These are phyloP conservation scores for Teunomyces barrocoloradensis DNA, from an alignment of 805 yeast genomes.

Conservation along the genomic window DNA sequence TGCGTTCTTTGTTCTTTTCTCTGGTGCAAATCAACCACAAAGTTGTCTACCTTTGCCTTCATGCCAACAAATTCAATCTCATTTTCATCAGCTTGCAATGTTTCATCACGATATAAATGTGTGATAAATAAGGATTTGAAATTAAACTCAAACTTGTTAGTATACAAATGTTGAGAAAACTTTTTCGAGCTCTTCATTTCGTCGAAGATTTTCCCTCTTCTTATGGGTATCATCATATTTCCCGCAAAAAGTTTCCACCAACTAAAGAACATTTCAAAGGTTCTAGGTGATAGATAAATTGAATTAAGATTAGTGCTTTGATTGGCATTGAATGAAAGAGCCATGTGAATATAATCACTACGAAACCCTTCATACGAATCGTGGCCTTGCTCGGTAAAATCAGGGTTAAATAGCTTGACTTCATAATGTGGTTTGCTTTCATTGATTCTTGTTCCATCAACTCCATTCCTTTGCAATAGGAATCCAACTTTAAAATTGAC, in stretches of 20 bases:
- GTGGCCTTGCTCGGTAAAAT: conserved; percentile 36
- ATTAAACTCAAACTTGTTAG: conserved; percentile 76
- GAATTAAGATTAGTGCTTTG: conserved; percentile 54
- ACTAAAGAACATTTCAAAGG: conserved; percentile 61
- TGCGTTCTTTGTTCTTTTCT: conserved; percentile 35
- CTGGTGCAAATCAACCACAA: conserved; percentile 41
- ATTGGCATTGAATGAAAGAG: conserved; percentile 37
- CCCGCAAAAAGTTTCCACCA: conserved; percentile 93
- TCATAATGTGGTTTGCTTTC: conserved; percentile 60
- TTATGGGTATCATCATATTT: conserved; percentile 72
- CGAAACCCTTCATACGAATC: conserved; percentile 43
- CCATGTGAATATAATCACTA: conserved; percentile 40
- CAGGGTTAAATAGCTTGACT: conserved; percentile 56
- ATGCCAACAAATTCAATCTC: conserved; percentile 64
- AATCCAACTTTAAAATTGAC: conserved; percentile 58
- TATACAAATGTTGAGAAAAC: conserved; percentile 69
- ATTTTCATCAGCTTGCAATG: conserved; percentile 37
- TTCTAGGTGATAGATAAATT: conserved; percentile 71
- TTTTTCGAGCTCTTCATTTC: conserved; percentile 55
- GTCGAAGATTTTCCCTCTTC: conserved; percentile 71
- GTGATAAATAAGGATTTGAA: conserved; percentile 72
- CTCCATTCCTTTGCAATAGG: conserved; percentile 46
- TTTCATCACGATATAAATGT: conserved; percentile 62
- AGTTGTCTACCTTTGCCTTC: conserved; percentile 41
- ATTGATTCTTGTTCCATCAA: conserved; percentile 38